Conservation (phyloP, 2,329 filamentous ascomycete genomes). For the Dothideomycetes sp. region DNA sequence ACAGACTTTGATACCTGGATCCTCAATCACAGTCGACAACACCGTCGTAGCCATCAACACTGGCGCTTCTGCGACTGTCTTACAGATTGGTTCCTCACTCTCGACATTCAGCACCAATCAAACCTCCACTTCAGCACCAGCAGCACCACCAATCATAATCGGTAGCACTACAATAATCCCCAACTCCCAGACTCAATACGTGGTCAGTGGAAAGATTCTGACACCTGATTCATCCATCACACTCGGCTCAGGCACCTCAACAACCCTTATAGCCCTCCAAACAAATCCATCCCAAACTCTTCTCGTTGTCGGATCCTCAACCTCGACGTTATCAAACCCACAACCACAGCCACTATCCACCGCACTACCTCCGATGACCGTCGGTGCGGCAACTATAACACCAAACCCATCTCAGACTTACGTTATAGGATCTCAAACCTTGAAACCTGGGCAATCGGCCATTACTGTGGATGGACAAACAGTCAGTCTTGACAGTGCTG, state of each 20-base stretch:
- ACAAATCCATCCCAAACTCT: neutral
- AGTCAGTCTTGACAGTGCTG: neutral
- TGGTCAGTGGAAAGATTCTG: conserved; percentile 9
- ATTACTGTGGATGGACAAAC: conserved; percentile 1
- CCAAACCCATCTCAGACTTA: conserved; percentile 12
- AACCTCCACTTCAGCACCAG: neutral
- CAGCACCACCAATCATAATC: neutral
- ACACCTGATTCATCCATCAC: conserved; percentile 6
- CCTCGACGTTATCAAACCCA: too few relatives aligned
- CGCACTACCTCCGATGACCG: neutral
- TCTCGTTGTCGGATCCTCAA: neutral
- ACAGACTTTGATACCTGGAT: neutral
- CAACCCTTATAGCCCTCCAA: conserved; percentile 2
- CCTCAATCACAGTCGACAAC: neutral
- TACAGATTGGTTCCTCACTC: neutral
- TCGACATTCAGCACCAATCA: neutral
- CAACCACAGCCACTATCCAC: neutral
- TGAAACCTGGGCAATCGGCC: conserved; percentile 12
- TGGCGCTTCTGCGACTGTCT: neutral
- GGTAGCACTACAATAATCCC: conserved; percentile 4
- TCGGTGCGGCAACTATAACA: conserved; percentile 2
- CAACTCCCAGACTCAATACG: neutral
- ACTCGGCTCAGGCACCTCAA: conserved; percentile 6
- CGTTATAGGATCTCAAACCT: conserved; percentile 15
- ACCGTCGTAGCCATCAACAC: conserved; percentile 5